phyloP scores from a whole-genome alignment of 2,329 filamentous ascomycete species.

The Fusarium subtropicale region DNA sequence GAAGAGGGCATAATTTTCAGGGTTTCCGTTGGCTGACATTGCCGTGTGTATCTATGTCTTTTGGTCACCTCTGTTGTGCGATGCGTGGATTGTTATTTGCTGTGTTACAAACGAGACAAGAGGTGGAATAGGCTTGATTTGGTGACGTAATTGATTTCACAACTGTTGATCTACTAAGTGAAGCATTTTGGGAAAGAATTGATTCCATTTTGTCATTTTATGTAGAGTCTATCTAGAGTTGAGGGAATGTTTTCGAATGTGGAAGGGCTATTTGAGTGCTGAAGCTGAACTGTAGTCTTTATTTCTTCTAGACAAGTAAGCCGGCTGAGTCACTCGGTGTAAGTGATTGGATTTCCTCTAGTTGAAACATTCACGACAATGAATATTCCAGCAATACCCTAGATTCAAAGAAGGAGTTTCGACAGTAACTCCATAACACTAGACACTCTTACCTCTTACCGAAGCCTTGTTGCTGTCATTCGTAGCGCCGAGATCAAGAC shows the following conservation, averaged over 20 bases:
- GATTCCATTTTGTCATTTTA: background rate
- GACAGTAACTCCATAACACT: background rate
- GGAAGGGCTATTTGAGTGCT: slow-evolving; percentile 8
- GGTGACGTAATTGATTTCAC: slow-evolving; percentile 41
- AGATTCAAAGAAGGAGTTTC: background rate
- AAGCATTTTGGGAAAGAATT: background rate
- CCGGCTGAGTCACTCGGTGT: slow-evolving; percentile 40
- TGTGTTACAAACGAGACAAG: background rate
- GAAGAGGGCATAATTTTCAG: slow-evolving; percentile 67
- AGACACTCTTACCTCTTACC: background rate
- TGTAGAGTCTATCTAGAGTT: background rate
- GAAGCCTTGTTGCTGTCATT: background rate
- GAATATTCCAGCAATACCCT: background rate
- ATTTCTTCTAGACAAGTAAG: background rate
- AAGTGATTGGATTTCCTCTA: slow-evolving; percentile 9
- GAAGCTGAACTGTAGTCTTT: slow-evolving; percentile 3
- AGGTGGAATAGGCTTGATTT: background rate
- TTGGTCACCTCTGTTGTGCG: background rate
- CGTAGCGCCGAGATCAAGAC: background rate
- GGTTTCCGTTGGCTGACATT: slow-evolving; percentile 41
- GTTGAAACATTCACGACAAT: background rate
- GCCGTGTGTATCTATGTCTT: background rate
- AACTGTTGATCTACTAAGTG: background rate
- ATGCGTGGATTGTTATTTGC: background rate
- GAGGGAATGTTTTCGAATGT: slow-evolving; percentile 32